Evolutionary conservation across 441 rosid species (phyloP).

Genomic region (Erodium moschatum): DNA sequence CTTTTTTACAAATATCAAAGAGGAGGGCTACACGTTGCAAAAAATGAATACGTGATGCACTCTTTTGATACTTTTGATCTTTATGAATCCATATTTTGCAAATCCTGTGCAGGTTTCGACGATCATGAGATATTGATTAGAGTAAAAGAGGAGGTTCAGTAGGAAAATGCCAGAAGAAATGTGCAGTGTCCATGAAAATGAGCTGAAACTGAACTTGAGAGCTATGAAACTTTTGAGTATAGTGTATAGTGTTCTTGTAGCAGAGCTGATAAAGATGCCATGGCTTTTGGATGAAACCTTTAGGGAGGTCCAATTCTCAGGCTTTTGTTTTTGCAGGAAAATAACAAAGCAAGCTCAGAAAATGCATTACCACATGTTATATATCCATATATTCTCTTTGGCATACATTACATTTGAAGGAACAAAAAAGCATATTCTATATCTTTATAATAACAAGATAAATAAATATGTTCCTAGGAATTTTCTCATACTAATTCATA

Average conservation of each 20-base stretch:
- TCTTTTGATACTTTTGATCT: not conserved
- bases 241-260: not conserved
- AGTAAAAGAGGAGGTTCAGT: slow-evolving; percentile 26
- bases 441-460: not conserved
- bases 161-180: slow-evolving; percentile 29
- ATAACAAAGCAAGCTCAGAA: not conserved
- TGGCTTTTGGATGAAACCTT: not conserved
- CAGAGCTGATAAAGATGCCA: not conserved
- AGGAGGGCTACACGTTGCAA: too few species aligned
- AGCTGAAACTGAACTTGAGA: not conserved
- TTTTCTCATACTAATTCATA: too few species aligned
- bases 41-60: not conserved
- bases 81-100: slow-evolving; percentile 8
- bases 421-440: not conserved
- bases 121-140: slow-evolving; percentile 62
- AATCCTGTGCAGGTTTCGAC: slow-evolving; percentile 51
- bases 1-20: too few species aligned
- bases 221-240: not conserved
- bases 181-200: not conserved
- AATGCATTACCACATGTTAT: slow-evolving; percentile 5
- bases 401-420: not conserved
- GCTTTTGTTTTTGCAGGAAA: slow-evolving; percentile 5
- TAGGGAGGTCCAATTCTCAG: not conserved
- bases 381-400: not conserved
- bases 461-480: not conserved